Evolutionary conservation across 2,329 filamentous ascomycete species (phyloP).

Genomic region (Xylaria sp.): DNA sequence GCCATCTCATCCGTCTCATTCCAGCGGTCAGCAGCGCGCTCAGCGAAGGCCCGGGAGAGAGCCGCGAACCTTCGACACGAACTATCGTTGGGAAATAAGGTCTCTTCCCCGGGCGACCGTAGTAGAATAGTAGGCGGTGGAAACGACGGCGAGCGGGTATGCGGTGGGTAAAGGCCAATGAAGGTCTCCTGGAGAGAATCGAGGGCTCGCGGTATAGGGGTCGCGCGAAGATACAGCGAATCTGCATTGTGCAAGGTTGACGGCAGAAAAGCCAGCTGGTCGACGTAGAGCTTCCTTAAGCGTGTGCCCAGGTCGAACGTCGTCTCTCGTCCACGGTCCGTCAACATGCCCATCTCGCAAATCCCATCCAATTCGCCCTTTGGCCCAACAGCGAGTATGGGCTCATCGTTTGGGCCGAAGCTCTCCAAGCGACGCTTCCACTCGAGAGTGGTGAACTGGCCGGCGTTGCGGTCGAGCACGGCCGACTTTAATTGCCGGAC

Average conservation of each 20-base stretch:
- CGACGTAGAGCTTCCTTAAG: constrained; percentile 76
- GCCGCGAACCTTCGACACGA: constrained; percentile 78
- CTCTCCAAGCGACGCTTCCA: constrained; percentile 83
- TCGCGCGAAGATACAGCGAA: constrained; percentile 77
- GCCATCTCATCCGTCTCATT: constrained; percentile 83
- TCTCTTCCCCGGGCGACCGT: constrained; percentile 75
- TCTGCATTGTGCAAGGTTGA: constrained; percentile 61
- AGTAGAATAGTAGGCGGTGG: constrained; percentile 73
- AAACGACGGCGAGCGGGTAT: constrained; percentile 58
- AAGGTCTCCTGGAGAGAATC: constrained; percentile 82
- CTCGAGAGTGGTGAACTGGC: constrained; percentile 59
- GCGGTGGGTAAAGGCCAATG: constrained; percentile 75
- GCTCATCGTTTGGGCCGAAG: constrained; percentile 76
- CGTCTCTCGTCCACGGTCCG: constrained; percentile 77
- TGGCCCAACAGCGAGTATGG: constrained; percentile 74
- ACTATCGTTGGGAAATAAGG: constrained; percentile 80
- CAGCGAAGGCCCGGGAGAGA: constrained; percentile 75
- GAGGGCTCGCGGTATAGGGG: constrained; percentile 78
- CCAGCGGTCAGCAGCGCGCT: constrained; percentile 77
- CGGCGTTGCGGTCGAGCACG: constrained; percentile 56
- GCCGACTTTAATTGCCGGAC: constrained; percentile 73
- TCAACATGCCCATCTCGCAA: constrained; percentile 82
- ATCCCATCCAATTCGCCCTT: constrained; percentile 78
- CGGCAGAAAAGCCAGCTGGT: constrained; percentile 78
- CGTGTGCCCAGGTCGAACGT: constrained; percentile 75